Conservation (phyloP, 768 basidiomycete genomes). For the Russula brevipes region DNA sequence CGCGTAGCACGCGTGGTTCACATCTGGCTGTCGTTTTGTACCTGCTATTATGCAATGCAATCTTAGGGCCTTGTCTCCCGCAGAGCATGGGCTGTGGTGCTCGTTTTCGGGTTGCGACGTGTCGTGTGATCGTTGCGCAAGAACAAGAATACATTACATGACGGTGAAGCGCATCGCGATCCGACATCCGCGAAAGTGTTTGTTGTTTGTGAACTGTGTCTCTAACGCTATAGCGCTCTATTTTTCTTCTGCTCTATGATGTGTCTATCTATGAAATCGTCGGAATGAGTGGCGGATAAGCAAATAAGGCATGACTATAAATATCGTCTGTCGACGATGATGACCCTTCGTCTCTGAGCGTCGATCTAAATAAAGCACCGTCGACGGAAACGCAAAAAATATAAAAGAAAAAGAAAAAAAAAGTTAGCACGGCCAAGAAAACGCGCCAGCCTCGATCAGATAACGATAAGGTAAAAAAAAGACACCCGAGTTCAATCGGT, state of each 20-base stretch:
- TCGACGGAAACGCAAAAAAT: too few relatives aligned
- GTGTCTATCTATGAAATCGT: not conserved
- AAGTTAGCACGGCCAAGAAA: too few relatives aligned
- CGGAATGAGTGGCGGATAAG: not conserved
- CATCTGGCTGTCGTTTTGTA: not conserved
- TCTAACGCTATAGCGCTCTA: not conserved
- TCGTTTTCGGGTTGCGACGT: too few relatives aligned
- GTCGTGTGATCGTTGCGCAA: not conserved
- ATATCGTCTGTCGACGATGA: too few relatives aligned
- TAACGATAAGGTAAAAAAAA: too few relatives aligned
- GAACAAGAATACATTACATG: not conserved
- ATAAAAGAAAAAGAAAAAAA: too few relatives aligned
- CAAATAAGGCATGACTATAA: not conserved
- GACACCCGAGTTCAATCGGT: too few relatives aligned
- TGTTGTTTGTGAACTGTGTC: not conserved
- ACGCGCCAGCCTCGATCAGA: too few relatives aligned
- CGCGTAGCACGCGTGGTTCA: not conserved
- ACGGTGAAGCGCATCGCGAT: not conserved
- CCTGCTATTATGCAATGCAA: too few relatives aligned
- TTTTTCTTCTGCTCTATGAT: not conserved
- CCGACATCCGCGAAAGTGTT: not conserved
- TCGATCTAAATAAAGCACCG: too few relatives aligned
- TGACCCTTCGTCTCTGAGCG: too few relatives aligned
- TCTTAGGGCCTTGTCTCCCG: not conserved
- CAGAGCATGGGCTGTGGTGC: not conserved